Base-by-base conservation (phyloP, 352 stramenopile genomes). In the Globisporangium solare region DNA sequence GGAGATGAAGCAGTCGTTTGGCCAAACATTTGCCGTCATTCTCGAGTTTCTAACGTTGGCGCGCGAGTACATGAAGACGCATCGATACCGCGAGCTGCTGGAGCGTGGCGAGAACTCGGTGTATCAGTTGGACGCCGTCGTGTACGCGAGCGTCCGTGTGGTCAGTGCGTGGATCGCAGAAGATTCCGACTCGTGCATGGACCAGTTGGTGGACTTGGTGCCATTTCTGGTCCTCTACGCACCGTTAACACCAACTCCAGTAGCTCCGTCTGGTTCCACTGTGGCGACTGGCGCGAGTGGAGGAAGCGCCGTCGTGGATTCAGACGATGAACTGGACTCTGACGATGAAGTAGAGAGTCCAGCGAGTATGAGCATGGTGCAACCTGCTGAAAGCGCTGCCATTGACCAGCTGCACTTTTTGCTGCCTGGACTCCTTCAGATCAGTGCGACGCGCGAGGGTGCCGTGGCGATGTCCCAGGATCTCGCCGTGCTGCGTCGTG, bases 391-490 rank as follows among this genome's bases (percentile, higher is more conserved):
- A 43, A 66, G 81, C 18, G 54, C 56, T 12, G 67, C 60, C 17
- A 86, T 91, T 35, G 83, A 93, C 48, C 79, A 86, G 40, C 70
- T 95, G 18, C 81, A 91, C 47, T 95, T 92, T 50, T 54, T 95
- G 13, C 61, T 95, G 3, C 85, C 85, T n/a, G 85, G 85, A 0
- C 58, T 95, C 27, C 56, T 95, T 11, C 83, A 93, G 48, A 69
- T 95, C 47, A 93, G 81, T 47, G 83, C 83, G 18, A 77, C 76
- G 4, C 66, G 71, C 11, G 70, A 86, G 15, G 83, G 75, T 3
- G 81, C 83, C 2, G 64, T 68, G 1, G 71, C 74, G 13, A 78
- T 93, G 52, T 71, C 76, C 0, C 72, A 91, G 51, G 69, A 92
- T 18, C 63, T 69, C 2, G 58, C 79, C 1, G 83, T 91, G 40